Evolutionary conservation across 192 early-diverging fungal species (phyloP).

Genomic region (Ambispora gerdemannii): DNA sequence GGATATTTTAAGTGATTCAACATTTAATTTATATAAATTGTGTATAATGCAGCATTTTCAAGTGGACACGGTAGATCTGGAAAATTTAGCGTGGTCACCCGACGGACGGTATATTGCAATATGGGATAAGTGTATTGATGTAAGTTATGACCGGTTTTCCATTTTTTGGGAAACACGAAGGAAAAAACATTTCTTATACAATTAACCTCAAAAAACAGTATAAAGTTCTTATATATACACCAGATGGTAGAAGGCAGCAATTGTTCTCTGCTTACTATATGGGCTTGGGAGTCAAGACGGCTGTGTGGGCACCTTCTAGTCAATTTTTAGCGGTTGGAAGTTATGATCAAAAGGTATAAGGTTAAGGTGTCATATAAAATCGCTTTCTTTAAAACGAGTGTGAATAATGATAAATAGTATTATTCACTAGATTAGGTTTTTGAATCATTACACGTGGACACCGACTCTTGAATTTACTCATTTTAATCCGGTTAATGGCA

Average conservation of each 20-base stretch:
- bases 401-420: background rate
- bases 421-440: constrained; percentile 54
- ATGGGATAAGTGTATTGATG: constrained; percentile 69
- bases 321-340: constrained; percentile 82
- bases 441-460: constrained; percentile 72
- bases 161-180: too few species aligned
- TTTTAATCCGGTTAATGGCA: constrained; percentile 38
- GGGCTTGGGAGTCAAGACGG: constrained; percentile 75
- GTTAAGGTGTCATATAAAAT: constrained; percentile 9
- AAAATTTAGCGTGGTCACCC: constrained; percentile 81
- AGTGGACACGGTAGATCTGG: constrained; percentile 67
- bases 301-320: constrained; percentile 68
- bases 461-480: constrained; percentile 64
- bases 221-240: constrained; percentile 66
- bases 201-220: constrained; percentile 46
- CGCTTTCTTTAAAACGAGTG: background rate
- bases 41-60: constrained; percentile 54
- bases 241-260: constrained; percentile 54
- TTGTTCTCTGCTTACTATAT: constrained; percentile 52
- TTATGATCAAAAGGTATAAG: constrained; percentile 75
- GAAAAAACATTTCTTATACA: constrained; percentile 3
- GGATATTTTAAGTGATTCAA: too few species aligned
- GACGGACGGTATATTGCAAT: constrained; percentile 74
- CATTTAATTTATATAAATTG: background rate
- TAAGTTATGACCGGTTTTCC: constrained; percentile 32